phyloP scores from a whole-genome alignment of 2,329 filamentous ascomycete genomes.

The Cryoendolithus antarcticus region DNA sequence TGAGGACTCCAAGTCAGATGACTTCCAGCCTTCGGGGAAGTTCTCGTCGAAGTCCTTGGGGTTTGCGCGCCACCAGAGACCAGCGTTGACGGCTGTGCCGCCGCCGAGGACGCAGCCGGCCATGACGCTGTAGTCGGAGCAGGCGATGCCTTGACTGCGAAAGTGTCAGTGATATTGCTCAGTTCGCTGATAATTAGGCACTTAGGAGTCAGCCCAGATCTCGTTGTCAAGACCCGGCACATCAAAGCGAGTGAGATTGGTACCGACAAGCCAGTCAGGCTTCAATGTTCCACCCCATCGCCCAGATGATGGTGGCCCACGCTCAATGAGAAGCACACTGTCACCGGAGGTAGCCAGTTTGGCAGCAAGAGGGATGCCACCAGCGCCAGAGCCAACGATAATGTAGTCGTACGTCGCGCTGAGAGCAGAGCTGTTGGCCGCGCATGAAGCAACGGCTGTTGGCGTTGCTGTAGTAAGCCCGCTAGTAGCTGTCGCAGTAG shows the following conservation, averaged over 20 bases:
- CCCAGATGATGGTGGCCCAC: slow-evolving; percentile 44
- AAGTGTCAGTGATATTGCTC: too few relatives aligned
- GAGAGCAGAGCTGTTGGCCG: slow-evolving; percentile 19
- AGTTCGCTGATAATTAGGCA: too few relatives aligned
- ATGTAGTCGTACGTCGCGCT: slow-evolving; percentile 49
- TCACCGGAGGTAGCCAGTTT: slow-evolving; percentile 52
- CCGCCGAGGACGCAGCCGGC: slow-evolving; percentile 60
- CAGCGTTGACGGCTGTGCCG: slow-evolving; percentile 54
- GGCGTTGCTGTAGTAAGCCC: slow-evolving; percentile 16
- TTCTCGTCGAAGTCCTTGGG: slow-evolving; percentile 57
- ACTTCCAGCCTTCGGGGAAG: slow-evolving; percentile 61
- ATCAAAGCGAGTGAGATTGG: slow-evolving; percentile 57
- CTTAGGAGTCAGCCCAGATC: slow-evolving; percentile 50
- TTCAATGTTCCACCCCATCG: slow-evolving; percentile 51
- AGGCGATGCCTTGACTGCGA: slow-evolving; percentile 41
- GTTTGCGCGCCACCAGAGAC: slow-evolving; percentile 56
- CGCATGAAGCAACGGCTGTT: slow-evolving; percentile 12
- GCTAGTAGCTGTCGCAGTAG: slow-evolving; percentile 9
- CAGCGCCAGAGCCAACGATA: slow-evolving; percentile 50
- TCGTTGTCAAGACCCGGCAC: slow-evolving; percentile 60
- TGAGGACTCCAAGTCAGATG: slow-evolving; percentile 46
- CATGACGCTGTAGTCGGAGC: slow-evolving; percentile 60
- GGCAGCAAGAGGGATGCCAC: slow-evolving; percentile 47
- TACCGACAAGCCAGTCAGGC: slow-evolving; percentile 49
- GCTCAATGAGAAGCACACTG: slow-evolving; percentile 47